Base-by-base conservation (phyloP, 1,284 basidiomycete species). In the Sphagnurus paluster region DNA sequence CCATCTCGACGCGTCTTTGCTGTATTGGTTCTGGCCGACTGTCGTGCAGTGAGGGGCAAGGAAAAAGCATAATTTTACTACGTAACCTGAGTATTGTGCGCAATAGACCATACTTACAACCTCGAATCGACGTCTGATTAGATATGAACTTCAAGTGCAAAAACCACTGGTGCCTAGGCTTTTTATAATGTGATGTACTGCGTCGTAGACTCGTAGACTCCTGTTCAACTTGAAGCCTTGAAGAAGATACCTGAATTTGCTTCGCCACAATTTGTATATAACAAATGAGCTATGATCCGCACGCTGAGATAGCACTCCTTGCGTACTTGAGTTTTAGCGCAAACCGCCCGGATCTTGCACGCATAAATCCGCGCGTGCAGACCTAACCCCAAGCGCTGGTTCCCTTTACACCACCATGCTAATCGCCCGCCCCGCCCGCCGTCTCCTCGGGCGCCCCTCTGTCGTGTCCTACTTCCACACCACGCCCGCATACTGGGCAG, bases 21-120 rank as follows among this genome's bases (percentile, higher is more conserved):
- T 83, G 24, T 87, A 85, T 58, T 88, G 84, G 84, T 39, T 80
- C 1, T 74, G 71, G 62, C 87, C 87, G 1, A 42, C 65, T 0
- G 67, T 79, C 36, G 60, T 87, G 9, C 82, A 87, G 56, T 60
- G 72, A 60, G 60, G 64, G 44, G 84, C 82, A 1, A 71, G 70
- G 42, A 71, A 63, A 54, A 89, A 89, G 62, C 90, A 89, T 57
- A 75, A 77, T 41, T 84, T 69, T 35, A 24, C 23, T 3, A 26
- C 33, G 25, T 52, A 17, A 42, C n/a, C n/a, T 21, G 21, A 21
- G 20, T 25, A 14, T 6, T 30, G n/a, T n/a, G n/a, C 28, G 7
- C 11, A 7, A 30, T 30, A 13, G 11, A 14, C 28, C 28, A 30
- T 30, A 14, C 11, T 30, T 30, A 30, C 7, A 14, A 7, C 28